phyloP scores from a whole-genome alignment of 495 filamentous ascomycete genomes.

The Neurospora sublineolata region DNA sequence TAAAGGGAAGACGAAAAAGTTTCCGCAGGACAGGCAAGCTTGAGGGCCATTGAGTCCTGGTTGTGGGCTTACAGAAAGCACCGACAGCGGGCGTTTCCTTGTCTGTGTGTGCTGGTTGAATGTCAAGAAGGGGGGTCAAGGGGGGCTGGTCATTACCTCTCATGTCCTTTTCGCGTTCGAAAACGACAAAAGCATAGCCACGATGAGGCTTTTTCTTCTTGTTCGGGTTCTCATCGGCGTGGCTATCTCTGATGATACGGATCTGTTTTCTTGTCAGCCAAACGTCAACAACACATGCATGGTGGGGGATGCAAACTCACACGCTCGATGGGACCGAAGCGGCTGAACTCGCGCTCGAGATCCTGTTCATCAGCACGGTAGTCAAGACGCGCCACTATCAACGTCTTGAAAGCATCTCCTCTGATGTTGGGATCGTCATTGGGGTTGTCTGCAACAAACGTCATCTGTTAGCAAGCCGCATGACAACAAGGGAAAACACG shows the following conservation, averaged over 20 bases:
- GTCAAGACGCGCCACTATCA: slow-evolving; percentile 82
- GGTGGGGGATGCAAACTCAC: slow-evolving; percentile 35
- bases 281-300: background rate
- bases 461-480: slow-evolving; percentile 4
- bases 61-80: slow-evolving; percentile 10
- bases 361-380: slow-evolving; percentile 84
- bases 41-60: slow-evolving; percentile 41
- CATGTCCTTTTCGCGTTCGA: slow-evolving; percentile 97
- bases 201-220: slow-evolving; percentile 73
- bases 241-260: slow-evolving; percentile 63
- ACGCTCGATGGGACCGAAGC: slow-evolving; percentile 89
- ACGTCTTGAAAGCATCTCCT: slow-evolving; percentile 88
- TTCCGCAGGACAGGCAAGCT: slow-evolving; percentile 40
- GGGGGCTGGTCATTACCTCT: slow-evolving; percentile 63
- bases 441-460: slow-evolving; percentile 46
- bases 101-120: slow-evolving; percentile 11
- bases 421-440: slow-evolving; percentile 69
- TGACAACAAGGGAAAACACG: background rate
- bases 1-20: slow-evolving; percentile 6
- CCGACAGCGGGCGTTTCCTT: background rate
- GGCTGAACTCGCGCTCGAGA: slow-evolving; percentile 85
- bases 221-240: slow-evolving; percentile 56
- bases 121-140: slow-evolving; percentile 26
- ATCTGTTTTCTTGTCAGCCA: slow-evolving; percentile 44
- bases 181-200: slow-evolving; percentile 95